Evolutionary conservation across 2,329 filamentous ascomycete species (phyloP).

Genomic region (Diplodia intermedia): DNA sequence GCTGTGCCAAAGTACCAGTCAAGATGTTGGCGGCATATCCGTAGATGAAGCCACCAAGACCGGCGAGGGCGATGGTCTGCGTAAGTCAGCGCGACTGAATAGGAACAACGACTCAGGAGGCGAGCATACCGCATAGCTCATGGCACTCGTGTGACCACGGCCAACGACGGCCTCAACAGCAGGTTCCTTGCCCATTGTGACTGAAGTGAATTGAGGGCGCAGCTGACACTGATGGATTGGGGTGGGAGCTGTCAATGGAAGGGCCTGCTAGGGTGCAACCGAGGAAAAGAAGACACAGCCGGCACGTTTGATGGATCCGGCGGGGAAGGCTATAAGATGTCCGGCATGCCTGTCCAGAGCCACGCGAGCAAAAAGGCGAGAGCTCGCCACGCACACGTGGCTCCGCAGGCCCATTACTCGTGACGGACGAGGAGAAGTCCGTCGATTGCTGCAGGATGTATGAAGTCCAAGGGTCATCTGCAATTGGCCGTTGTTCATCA

Average conservation of each 20-base stretch:
- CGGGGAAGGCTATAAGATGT: constrained; percentile 11
- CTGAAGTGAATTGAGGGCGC: neutral
- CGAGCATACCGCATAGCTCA: constrained; percentile 2
- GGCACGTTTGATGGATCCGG: neutral
- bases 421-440: neutral
- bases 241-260: neutral
- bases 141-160: constrained; percentile 12
- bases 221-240: neutral
- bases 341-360: neutral
- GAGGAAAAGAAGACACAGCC: neutral
- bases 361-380: neutral
- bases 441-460: constrained; percentile 1
- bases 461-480: neutral
- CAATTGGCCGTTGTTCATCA: constrained; percentile 5
- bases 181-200: neutral
- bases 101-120: neutral
- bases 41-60: constrained; percentile 42
- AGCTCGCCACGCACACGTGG: constrained; percentile 18
- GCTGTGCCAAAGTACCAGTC: constrained; percentile 41
- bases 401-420: constrained; percentile 12
- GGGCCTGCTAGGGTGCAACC: neutral
- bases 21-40: constrained; percentile 43
- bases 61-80: constrained; percentile 34
- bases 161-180: neutral
- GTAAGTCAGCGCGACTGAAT: too few species aligned